Percentiles rank a stretch among this genome's conserved stretches.
Conservation (phyloP, 164 flowering plant species). For the Nymphaea thermarum region DNA sequence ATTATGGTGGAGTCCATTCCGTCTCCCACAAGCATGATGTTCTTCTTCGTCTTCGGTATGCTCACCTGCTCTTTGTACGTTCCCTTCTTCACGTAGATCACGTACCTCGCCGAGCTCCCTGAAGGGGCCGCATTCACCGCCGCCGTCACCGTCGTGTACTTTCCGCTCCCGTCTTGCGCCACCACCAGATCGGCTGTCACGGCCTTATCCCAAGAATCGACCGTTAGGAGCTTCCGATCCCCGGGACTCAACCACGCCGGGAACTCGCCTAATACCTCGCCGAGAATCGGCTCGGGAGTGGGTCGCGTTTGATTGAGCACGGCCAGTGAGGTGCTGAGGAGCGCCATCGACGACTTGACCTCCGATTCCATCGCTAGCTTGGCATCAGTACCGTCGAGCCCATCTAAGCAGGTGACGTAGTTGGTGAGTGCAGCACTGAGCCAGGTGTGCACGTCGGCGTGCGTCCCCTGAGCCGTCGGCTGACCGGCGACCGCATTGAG, state of each 20-base stretch:
- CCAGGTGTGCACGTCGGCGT: not conserved
- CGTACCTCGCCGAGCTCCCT: constrained; percentile 16
- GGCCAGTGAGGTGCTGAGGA: not conserved
- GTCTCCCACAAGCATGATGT: constrained; percentile 36
- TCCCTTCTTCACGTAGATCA: constrained; percentile 33
- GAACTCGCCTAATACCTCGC: constrained; percentile 1
- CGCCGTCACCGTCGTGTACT: constrained; percentile 30
- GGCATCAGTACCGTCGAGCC: constrained; percentile 4
- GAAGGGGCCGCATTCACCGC: constrained; percentile 25
- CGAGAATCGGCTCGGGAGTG: not conserved
- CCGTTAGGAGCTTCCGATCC: constrained; percentile 18
- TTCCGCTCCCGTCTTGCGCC: constrained; percentile 37
- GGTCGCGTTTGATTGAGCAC: not conserved
- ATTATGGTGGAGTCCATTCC: constrained; percentile 34
- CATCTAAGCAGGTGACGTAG: constrained; percentile 20
- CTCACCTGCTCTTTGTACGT: constrained; percentile 29
- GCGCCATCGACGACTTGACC: not conserved
- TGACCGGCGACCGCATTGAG: not conserved
- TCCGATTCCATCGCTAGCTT: constrained; percentile 1
- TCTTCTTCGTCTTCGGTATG: constrained; percentile 22
- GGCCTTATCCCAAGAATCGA: constrained; percentile 2
- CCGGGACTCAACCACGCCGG: constrained; percentile 25
- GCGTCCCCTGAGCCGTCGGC: not conserved
- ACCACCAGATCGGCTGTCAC: constrained; percentile 30
- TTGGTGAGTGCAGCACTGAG: constrained; percentile 10